Evolutionary conservation across 768 basidiomycete genomes (phyloP).

Genomic region (Fibroporia radiculosa): DNA sequence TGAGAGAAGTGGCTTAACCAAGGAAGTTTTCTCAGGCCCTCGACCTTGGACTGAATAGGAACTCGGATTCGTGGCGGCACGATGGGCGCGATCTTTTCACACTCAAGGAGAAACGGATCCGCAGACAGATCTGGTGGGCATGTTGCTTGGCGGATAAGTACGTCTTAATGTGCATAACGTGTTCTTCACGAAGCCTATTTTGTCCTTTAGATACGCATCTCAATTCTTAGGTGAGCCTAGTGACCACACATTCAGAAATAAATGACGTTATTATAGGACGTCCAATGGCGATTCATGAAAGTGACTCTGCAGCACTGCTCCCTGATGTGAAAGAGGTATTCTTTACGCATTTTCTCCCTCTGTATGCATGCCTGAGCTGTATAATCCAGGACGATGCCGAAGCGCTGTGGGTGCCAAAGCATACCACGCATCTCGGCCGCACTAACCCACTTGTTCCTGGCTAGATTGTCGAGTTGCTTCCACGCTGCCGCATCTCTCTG

Average conservation of each 20-base stretch:
- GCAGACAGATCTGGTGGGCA: slow-evolving; percentile 78
- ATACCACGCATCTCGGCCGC: slow-evolving; percentile 28
- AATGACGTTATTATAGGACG: slow-evolving; percentile 36
- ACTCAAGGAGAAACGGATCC: slow-evolving; percentile 50
- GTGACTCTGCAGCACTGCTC: slow-evolving; percentile 61
- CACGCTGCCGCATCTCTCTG: slow-evolving; percentile 50
- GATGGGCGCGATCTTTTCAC: slow-evolving; percentile 56
- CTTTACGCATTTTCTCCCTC: not conserved
- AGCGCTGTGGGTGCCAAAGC: slow-evolving; percentile 39
- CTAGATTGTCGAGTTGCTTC: slow-evolving; percentile 42
- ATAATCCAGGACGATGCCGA: slow-evolving; percentile 51
- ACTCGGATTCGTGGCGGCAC: slow-evolving; percentile 65
- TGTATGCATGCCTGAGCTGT: too few relatives aligned
- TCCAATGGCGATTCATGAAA: slow-evolving; percentile 58
- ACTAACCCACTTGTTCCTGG: slow-evolving; percentile 36
- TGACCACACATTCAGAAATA: not conserved
- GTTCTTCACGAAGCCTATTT: not conserved
- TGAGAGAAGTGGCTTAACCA: not conserved
- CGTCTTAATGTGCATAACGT: slow-evolving; percentile 9
- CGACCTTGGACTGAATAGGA: slow-evolving; percentile 75
- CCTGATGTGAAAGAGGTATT: slow-evolving; percentile 33
- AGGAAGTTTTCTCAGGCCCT: slow-evolving; percentile 41
- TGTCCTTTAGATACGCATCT: slow-evolving; percentile 43
- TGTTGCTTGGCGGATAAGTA: slow-evolving; percentile 68
- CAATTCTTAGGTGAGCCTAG: slow-evolving; percentile 54